Evolutionary conservation across 768 basidiomycete species (phyloP).

Genomic region (Hydnum rufescens): DNA sequence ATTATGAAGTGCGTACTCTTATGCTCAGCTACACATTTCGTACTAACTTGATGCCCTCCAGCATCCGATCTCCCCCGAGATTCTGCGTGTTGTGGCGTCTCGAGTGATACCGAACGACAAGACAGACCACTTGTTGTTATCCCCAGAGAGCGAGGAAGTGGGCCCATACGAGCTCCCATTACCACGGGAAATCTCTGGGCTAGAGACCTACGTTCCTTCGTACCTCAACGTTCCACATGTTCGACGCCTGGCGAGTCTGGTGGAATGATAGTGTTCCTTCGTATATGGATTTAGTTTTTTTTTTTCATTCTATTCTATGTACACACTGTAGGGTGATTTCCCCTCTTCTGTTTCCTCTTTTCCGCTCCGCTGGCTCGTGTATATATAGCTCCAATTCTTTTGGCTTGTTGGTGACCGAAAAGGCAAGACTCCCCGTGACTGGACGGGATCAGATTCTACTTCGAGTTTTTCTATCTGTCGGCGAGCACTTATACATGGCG

Average conservation of each 20-base stretch:
- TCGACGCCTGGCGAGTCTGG: constrained; percentile 68
- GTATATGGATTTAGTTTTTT: neutral
- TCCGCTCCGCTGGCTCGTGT: too few relatives aligned
- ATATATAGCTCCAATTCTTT: too few relatives aligned
- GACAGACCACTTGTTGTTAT: constrained; percentile 87
- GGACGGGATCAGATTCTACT: too few relatives aligned
- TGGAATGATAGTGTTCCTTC: constrained; percentile 20
- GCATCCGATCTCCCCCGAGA: constrained; percentile 96
- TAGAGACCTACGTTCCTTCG: constrained; percentile 92
- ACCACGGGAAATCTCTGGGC: constrained; percentile 81
- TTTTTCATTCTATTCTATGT: neutral
- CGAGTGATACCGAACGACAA: constrained; percentile 91
- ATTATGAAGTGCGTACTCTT: constrained; percentile 65
- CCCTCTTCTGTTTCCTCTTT: neutral
- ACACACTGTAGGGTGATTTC: too few relatives aligned
- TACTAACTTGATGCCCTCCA: constrained; percentile 17
- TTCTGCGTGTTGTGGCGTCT: constrained; percentile 87
- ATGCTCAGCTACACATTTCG: neutral
- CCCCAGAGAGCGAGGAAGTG: constrained; percentile 94
- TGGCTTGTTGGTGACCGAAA: too few relatives aligned
- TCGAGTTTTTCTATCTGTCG: neutral
- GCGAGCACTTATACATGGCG: neutral
- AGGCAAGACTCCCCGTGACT: too few relatives aligned
- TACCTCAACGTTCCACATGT: constrained; percentile 81
- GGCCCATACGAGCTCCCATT: constrained; percentile 87